Evolutionary conservation across 2,329 filamentous ascomycete species (phyloP).

Genomic region (Ophioceras dolichostomum): DNA sequence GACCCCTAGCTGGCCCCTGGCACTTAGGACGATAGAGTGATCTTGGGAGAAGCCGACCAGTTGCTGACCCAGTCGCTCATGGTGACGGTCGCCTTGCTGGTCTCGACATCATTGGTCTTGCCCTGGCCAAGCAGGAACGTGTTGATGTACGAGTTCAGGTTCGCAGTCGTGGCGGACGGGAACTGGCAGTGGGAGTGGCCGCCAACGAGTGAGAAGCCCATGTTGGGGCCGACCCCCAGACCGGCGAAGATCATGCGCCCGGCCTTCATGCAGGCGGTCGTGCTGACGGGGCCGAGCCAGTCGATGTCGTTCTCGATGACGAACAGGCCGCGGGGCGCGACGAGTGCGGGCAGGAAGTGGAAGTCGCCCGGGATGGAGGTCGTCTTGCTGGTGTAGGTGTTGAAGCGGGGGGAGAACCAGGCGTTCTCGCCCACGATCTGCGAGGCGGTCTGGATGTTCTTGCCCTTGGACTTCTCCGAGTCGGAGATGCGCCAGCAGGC

Average conservation of each 20-base stretch:
- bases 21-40: slow-evolving; percentile 1
- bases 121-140: slow-evolving; percentile 29
- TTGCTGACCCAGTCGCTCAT: slow-evolving; percentile 20
- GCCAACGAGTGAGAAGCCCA: slow-evolving; percentile 40
- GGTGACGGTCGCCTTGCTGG: slow-evolving; percentile 19
- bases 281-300: slow-evolving; percentile 40
- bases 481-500: slow-evolving; percentile 44
- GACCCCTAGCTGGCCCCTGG: too few relatives aligned
- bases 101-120: slow-evolving; percentile 17
- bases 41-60: slow-evolving; percentile 14
- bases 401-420: slow-evolving; percentile 43
- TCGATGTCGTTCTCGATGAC: slow-evolving; percentile 42
- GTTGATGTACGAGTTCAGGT: slow-evolving; percentile 32
- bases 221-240: slow-evolving; percentile 33
- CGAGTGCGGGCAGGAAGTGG: slow-evolving; percentile 39
- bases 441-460: slow-evolving; percentile 42
- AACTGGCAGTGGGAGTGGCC: slow-evolving; percentile 40
- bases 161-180: slow-evolving; percentile 29
- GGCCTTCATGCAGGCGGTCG: slow-evolving; percentile 40
- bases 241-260: slow-evolving; percentile 36
- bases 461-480: slow-evolving; percentile 31
- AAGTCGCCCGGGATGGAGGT: slow-evolving; percentile 37
- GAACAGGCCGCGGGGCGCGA: slow-evolving; percentile 39
- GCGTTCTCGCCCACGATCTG: slow-evolving; percentile 47
- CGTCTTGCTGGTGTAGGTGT: slow-evolving; percentile 32